phyloP scores from a whole-genome alignment of 1,139 yeast species.

The Pneumocystis oryctolagi region DNA sequence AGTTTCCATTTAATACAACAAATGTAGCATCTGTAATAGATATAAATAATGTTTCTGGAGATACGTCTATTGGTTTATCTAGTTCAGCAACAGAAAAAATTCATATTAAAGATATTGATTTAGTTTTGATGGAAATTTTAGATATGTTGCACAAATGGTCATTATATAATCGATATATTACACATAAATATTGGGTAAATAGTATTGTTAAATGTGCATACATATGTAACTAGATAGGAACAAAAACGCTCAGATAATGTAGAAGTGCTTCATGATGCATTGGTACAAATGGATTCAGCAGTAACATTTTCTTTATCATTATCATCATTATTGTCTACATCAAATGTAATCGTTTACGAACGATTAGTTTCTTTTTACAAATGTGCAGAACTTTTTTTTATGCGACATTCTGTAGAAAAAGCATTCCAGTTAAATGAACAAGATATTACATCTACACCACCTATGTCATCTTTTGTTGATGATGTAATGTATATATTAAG shows the following conservation, averaged over 20 bases:
- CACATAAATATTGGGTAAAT: conserved; percentile 34
- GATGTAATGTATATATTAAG: conserved; percentile 65
- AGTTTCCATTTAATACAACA: conserved; percentile 21
- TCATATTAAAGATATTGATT: conserved; percentile 42
- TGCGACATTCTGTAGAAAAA: conserved; percentile 66
- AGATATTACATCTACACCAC: conserved; percentile 40
- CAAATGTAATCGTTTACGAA: conserved; percentile 28
- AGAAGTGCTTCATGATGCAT: neutral
- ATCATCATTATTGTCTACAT: conserved; percentile 27
- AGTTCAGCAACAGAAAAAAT: conserved; percentile 17
- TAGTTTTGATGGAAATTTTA: conserved; percentile 51
- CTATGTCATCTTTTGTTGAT: conserved; percentile 74
- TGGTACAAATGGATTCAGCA: neutral
- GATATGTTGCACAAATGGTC: conserved; percentile 77
- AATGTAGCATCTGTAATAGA: conserved; percentile 4
- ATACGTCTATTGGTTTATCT: neutral
- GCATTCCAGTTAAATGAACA: conserved; percentile 68
- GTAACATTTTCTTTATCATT: neutral
- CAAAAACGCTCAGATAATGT: neutral
- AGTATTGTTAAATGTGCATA: neutral
- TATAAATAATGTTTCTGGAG: neutral
- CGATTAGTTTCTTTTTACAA: conserved; percentile 55
- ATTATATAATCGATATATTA: conserved; percentile 58
- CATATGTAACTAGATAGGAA: conserved; percentile 17
- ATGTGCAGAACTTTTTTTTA: conserved; percentile 45